Evolutionary conservation across 768 basidiomycete species (phyloP), one percentile per base, ranked within the genome.

Genomic region (Kwoniella mangroviensis): DNA sequence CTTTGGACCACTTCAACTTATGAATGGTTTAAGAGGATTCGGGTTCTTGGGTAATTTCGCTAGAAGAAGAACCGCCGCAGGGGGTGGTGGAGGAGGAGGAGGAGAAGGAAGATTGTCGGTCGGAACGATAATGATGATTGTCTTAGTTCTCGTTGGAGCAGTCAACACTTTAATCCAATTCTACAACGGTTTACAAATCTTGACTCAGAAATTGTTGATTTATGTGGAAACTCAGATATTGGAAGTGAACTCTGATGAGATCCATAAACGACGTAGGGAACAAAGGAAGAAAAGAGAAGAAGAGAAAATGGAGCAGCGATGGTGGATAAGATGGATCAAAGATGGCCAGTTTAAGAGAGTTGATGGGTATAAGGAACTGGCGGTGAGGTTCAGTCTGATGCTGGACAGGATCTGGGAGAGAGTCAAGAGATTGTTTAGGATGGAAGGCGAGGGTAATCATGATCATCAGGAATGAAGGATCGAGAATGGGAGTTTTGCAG

Each of bases 201-300:
- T 74, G 3, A 77, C 74, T 10, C 67, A 65, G 3, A 43, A 65
- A 59, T n/a, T 74, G 34, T 61, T 81, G 59, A 56, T 43, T 22
- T 77, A 75, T 28, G 73, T 81, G 40, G 79, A 81, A 57, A 74
- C 75, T 19, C 73, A 75, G 62, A 77, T 81, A 17, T 58, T 81
- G 28, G 79, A 81, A 55, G 79, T 81, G 17, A 80, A 80, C 66
- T 73, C 79, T 1, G 70, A 71, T 10, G 77, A 79, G 9, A 42
- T 63, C 1, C 19, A 26, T 13, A 49, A 68, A 68, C 62, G 68
- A 56, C 41, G 40, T 21, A 21, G 22, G 6, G 22, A 26, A 24
- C 43, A 72, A 61, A 21, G 66, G 15, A 61, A 58, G 22, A 62
- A 65, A 51, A 59, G 41, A 34, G 49, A 19, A 21, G 63, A 17